A percentile compares a stretch with the other conserved stretches of the same genome.
These are phyloP conservation scores for Acanthochlamys bracteata DNA, from an alignment of 106 monocot genomes.

Conservation along the genomic window DNA sequence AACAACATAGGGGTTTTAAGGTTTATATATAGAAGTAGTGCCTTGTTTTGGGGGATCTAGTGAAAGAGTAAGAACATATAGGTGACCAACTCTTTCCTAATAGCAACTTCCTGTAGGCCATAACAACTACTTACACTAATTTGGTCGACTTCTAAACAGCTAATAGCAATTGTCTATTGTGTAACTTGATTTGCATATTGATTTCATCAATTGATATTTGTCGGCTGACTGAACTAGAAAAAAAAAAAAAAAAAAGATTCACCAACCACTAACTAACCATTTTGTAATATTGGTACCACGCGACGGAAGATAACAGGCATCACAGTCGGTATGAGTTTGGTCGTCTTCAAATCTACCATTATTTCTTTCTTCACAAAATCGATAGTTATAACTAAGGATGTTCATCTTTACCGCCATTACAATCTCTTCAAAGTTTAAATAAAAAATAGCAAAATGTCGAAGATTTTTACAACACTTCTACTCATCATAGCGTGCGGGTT, in stretches of 20 bases:
- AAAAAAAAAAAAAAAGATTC: not conserved
- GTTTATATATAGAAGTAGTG: not conserved
- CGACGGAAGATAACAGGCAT: too few species aligned
- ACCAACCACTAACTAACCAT: not conserved
- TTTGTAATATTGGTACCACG: too few species aligned
- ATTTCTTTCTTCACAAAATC: not conserved
- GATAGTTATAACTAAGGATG: not conserved
- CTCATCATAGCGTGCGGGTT: not conserved
- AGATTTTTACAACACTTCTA: not conserved
- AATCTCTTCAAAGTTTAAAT: not conserved
- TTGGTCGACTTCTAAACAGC: not conserved
- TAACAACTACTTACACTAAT: not conserved
- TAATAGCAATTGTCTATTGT: too few species aligned
- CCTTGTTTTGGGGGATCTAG: not conserved
- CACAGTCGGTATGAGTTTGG: slow-evolving; percentile 10
- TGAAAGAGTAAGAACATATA: not conserved
- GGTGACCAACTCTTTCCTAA: slow-evolving; percentile 4
- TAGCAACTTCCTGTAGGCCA: not conserved
- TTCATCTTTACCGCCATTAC: not conserved
- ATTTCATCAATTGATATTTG: not conserved
- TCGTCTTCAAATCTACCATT: slow-evolving; percentile 3
- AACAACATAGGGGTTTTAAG: not conserved
- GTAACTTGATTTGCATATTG: not conserved
- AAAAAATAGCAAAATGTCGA: not conserved
- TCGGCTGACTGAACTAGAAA: not conserved